A percentile compares a stretch with the other conserved stretches of the same genome.
Conservation (phyloP, 768 basidiomycete species). For the Lactarius hatsudake region DNA sequence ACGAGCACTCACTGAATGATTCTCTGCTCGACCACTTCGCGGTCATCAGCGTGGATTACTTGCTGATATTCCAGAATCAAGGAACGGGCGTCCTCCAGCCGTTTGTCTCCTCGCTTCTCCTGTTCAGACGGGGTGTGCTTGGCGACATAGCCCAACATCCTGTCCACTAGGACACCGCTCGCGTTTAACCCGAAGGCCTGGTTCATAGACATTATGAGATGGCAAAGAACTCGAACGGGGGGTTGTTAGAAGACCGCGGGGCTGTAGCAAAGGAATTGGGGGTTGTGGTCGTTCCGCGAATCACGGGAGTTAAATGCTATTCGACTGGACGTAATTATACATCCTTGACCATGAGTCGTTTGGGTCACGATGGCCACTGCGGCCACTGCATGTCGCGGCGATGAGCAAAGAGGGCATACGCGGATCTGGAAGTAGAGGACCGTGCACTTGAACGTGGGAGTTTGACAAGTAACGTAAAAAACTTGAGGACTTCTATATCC, state of each 20-base stretch:
- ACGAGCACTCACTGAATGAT: neutral
- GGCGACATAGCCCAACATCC: neutral
- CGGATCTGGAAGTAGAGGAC: neutral
- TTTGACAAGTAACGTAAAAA: neutral
- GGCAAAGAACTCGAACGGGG: too few relatives aligned
- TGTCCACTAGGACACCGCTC: neutral
- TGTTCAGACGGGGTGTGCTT: conserved; percentile 1
- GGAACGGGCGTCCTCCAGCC: neutral
- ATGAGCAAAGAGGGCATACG: neutral
- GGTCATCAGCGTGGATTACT: too few relatives aligned
- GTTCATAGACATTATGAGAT: too few relatives aligned
- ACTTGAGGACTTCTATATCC: neutral
- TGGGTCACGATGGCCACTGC: neutral
- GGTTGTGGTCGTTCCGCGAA: neutral
- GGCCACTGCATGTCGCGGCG: neutral
- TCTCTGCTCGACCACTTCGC: too few relatives aligned
- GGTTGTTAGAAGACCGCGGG: neutral
- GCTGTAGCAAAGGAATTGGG: neutral
- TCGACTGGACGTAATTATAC: neutral
- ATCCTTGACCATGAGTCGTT: neutral
- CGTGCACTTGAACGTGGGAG: neutral
- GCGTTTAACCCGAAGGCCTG: neutral
- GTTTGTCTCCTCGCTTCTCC: conserved; percentile 1
- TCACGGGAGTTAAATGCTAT: neutral
- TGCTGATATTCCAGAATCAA: too few relatives aligned